Conservation (phyloP, 164 flowering plant species). For the Vitis rotundifolia region DNA sequence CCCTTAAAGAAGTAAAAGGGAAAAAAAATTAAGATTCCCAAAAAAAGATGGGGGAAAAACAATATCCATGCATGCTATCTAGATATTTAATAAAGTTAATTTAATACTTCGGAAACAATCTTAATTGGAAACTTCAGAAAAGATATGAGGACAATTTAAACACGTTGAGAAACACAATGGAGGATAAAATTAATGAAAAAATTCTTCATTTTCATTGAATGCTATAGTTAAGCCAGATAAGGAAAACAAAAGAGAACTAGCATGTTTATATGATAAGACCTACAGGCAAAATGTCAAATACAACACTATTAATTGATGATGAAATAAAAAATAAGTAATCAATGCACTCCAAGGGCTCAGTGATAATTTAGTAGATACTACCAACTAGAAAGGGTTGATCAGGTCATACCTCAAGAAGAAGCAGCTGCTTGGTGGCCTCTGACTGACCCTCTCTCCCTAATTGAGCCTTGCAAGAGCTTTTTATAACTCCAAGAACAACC, state of each 20-base stretch:
- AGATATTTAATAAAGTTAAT: no score
- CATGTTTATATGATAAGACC: not conserved
- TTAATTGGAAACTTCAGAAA: not conserved
- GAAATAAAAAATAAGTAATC: not conserved
- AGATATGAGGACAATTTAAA: not conserved
- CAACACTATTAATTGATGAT: not conserved
- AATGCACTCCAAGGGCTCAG: not conserved
- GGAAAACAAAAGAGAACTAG: no score
- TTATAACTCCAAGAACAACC: constrained; percentile 68
- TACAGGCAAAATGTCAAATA: not conserved
- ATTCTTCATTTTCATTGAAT: no score
- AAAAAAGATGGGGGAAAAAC: not conserved
- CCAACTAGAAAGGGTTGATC: not conserved
- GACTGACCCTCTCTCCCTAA: constrained; percentile 54
- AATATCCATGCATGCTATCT: no score
- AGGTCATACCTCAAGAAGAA: constrained; percentile 75
- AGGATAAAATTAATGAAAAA: not conserved
- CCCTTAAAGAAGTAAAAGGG: constrained; percentile 34
- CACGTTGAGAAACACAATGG: not conserved
- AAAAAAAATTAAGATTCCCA: not conserved
- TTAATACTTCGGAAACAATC: no score
- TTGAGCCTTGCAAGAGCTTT: constrained; percentile 51
- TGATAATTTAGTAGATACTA: not conserved
- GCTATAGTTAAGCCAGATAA: no score
- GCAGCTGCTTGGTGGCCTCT: constrained; percentile 65